phyloP scores from a whole-genome alignment of 176 grass and related monocot genomes.

The Coix lacrymajobi region DNA sequence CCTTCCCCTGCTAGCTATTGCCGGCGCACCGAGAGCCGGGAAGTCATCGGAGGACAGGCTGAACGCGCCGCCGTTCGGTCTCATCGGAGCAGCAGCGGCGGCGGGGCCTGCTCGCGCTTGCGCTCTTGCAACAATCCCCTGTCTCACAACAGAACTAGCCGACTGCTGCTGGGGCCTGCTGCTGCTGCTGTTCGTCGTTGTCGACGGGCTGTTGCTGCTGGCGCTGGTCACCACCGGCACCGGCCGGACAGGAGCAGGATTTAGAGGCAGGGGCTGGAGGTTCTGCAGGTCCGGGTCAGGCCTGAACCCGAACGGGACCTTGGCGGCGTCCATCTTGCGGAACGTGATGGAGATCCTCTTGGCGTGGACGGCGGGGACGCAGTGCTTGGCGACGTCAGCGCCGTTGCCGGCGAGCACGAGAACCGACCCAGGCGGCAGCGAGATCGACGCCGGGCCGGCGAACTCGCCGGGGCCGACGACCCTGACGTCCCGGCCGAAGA shows the following conservation, averaged over 20 bases:
- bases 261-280: neutral
- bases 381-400: constrained; percentile 66
- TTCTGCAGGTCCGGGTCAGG: constrained; percentile 29
- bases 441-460: constrained; percentile 13
- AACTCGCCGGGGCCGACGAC: constrained; percentile 42
- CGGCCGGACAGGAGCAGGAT: neutral
- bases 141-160: too few species aligned
- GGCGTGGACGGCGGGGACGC: constrained; percentile 52
- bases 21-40: too few species aligned
- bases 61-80: too few species aligned
- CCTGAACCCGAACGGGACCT: constrained; percentile 32
- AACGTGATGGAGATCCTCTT: constrained; percentile 72
- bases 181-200: too few species aligned
- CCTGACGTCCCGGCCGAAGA: constrained; percentile 35
- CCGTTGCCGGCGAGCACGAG: constrained; percentile 52
- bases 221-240: too few species aligned
- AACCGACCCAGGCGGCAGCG: constrained; percentile 38
- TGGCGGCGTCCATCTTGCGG: constrained; percentile 46
- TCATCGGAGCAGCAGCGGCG: too few species aligned
- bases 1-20: too few species aligned
- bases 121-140: too few species aligned
- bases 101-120: too few species aligned
- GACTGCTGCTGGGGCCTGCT: too few species aligned
- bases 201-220: too few species aligned
- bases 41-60: too few species aligned